A percentile compares a stretch with the other conserved stretches of the same genome.
Evolutionary conservation across 2,329 filamentous ascomycete species (phyloP).

Genomic region (Penicillium hordei): DNA sequence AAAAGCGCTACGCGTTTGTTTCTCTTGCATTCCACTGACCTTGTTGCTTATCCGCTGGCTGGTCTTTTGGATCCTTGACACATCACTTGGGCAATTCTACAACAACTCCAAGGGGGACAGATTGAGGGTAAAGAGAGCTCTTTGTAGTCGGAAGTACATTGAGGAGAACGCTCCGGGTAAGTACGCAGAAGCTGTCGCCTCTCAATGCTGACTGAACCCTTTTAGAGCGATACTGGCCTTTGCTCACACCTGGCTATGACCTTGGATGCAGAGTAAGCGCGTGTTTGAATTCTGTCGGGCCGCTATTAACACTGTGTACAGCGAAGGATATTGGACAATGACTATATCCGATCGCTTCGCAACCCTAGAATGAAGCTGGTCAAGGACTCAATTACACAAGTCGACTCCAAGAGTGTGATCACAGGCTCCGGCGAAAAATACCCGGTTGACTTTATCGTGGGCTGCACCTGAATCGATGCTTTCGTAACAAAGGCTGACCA

Average conservation of each 20-base stretch:
- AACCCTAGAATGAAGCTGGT: neutral
- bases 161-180: neutral
- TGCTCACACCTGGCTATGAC: neutral
- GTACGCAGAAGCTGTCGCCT: too few relatives aligned
- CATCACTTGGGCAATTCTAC: neutral
- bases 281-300: neutral
- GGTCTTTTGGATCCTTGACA: neutral
- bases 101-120: neutral
- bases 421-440: neutral
- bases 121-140: neutral
- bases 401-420: neutral
- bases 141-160: neutral
- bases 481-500: neutral
- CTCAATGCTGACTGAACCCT: neutral
- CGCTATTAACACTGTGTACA: neutral
- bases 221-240: neutral
- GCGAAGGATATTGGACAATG: neutral
- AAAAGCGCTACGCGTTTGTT: neutral
- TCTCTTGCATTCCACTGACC: neutral
- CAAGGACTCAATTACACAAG: neutral
- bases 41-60: neutral
- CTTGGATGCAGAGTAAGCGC: neutral
- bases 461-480: neutral
- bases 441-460: neutral
- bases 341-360: neutral